Percentiles rank a stretch among this genome's conserved stretches.
Evolutionary conservation across 2,329 filamentous ascomycete genomes (phyloP).

Genomic region (Nemania abortiva): DNA sequence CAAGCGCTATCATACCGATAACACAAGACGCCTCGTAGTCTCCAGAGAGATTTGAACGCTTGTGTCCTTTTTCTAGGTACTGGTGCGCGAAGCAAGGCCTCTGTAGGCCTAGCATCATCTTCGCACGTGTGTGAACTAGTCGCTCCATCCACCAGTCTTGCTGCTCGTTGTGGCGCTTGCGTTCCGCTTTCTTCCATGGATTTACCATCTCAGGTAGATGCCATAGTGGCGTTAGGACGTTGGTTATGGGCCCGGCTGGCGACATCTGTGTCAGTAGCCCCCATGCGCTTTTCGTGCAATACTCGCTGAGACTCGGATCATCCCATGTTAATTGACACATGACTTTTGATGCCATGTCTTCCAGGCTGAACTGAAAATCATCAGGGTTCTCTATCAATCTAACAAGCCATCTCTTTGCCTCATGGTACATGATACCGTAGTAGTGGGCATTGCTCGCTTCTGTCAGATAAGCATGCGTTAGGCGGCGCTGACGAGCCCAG

Average conservation of each 20-base stretch:
- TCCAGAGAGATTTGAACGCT: slow-evolving; percentile 48
- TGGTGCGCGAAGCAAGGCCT: slow-evolving; percentile 57
- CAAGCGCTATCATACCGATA: slow-evolving; percentile 55
- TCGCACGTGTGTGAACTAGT: slow-evolving; percentile 54
- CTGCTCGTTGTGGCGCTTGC: slow-evolving; percentile 65
- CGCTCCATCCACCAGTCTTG: slow-evolving; percentile 65
- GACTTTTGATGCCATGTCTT: slow-evolving; percentile 69
- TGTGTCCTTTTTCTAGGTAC: slow-evolving; percentile 55
- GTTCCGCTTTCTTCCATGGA: slow-evolving; percentile 66
- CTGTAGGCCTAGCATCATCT: slow-evolving; percentile 57
- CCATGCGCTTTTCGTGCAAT: slow-evolving; percentile 65
- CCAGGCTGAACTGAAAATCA: slow-evolving; percentile 62
- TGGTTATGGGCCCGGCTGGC: slow-evolving; percentile 68
- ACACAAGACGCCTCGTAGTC: slow-evolving; percentile 52
- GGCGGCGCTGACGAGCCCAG: slow-evolving; percentile 66
- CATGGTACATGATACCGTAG: slow-evolving; percentile 61
- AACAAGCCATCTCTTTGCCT: slow-evolving; percentile 65
- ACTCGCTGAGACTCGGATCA: slow-evolving; percentile 60
- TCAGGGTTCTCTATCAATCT: slow-evolving; percentile 63
- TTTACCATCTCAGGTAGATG: slow-evolving; percentile 63
- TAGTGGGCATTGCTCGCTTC: slow-evolving; percentile 53
- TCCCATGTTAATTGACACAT: slow-evolving; percentile 68
- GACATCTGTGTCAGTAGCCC: slow-evolving; percentile 69
- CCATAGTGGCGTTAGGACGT: slow-evolving; percentile 67
- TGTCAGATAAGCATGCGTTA: slow-evolving; percentile 64